Evolutionary conservation across 306 rosid species (phyloP), one percentile per base, ranked within the genome.

Genomic region (Senna siamea): DNA sequence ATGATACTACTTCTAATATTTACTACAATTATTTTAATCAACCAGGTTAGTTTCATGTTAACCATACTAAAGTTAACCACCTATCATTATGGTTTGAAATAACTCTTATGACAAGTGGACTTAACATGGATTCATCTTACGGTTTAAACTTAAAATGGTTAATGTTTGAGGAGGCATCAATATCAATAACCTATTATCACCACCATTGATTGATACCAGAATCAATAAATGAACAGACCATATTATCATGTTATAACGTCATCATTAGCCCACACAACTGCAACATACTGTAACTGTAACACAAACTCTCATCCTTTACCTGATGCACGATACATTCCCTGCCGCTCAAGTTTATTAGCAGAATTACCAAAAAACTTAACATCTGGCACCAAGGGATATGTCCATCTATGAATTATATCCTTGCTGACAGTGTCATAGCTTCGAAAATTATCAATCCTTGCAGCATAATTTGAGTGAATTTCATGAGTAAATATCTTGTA

Each of bases 351-450:
- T 84, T 90, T 95, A 69, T 76, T 76, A 30, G 82, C 60, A 60
- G 96, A 75, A 53, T 81, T 85, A 66, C 90, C 96, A 81, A 82
- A 88, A 75, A 81, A 90, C 87, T 67, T 92, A 62, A 92, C 89
- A 86, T 95, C 99, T 37, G 99, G 98, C 70, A 92, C 99, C 64
- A 92, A 78, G 55, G 99, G 99, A 81, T 89, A 95, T 15, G 99
- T 90, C 99, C 99, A 95, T 72, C 99, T 85, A 75, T 92, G 99
- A 77, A 95, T 95, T 79, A 95, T 90, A 85, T 95, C 99, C 83
- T 86, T 92, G 86, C 98, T 95, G 64, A 95, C 84, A 30, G 98
- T 85, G 83, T 82, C 98, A 78, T 95, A 95, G 82, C 99, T 92
- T 82, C 97, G 85, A 82, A 92, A 92, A 87, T 95, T 95, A 67